Base-by-base conservation (phyloP, 164 flowering plant species). In the Berberis vulgaris region DNA sequence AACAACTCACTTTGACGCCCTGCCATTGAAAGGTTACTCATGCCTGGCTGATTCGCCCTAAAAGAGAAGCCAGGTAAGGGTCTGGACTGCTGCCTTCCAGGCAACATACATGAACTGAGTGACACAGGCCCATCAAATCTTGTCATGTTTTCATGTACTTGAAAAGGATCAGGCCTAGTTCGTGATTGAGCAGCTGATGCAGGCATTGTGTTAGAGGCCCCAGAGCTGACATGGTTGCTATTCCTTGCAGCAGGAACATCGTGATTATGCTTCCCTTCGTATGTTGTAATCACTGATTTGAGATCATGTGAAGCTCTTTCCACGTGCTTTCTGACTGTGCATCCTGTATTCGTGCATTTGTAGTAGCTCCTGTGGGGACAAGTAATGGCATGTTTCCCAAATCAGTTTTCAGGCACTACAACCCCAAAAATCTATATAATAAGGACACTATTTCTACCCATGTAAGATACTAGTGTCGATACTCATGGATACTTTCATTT, bases 231-330 rank as follows among this genome's bases (percentile, higher is more conserved):
- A 70, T 87, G 89, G 65, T 84, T 85, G 78, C 86, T 89, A 69
- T 78, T 86, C 46, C 95, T 86, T 50, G 97, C 97, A 50, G 87
- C 87, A 10, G 95, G 95, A 50, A 90, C 92, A 61, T 90, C 95
- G 58, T 90, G 97, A 61, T 26, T 26, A 26, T 26, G 26, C 26
- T 26, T 26, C 26, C 26, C 26, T 26, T 26, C 26, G 26, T 26
- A 26, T 26, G 26, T 26, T 26, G 26, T 26, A 26, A 26, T 26
- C 26, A 26, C 26, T 26, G 26, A 26, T 26, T 26, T 26, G 26
- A 26, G 26, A 26, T 26, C 26, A 26, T 26, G 26, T 26, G 26
- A 26, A 26, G 26, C 26, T 26, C 26, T 26, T 26, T 26, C 26
- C 26, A 26, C 26, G 26, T 26, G 26, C 26, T 26, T 87, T 90